Evolutionary conservation across 1,284 basidiomycete genomes (phyloP), one percentile per base, ranked within the genome.

Genomic region (Kalmanozyma brasiliensis): DNA sequence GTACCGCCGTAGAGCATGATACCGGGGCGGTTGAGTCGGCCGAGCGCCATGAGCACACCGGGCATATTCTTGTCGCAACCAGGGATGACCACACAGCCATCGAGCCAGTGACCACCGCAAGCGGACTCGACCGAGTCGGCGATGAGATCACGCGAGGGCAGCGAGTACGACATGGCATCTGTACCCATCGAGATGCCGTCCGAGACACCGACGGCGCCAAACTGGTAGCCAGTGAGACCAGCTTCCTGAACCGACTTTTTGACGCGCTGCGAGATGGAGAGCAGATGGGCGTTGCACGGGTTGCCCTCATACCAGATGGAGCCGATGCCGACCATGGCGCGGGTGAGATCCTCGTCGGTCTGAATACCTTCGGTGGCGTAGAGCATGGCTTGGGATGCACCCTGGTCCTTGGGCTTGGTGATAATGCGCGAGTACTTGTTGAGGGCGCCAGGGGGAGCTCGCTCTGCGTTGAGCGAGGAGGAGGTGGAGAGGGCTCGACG

Each of bases 41-140:
- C 79, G 14, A 81, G 75, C 3, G 78, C 80, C 73, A 82, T 82
- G 10, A 82, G 63, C 6, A 81, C 79, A 67, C 80, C 80, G 23
- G 80, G 80, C 80, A 82, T 82, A 63, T 82, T 82, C 65, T 82
- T 82, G 69, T 82, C 80, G 49, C 80, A 82, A 29, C 79, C 79
- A 9, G 80, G 80, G 24, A 82, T 75, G 8, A 73, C 73, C 35
- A 82, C 79, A 32, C 49, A 55, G 14, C 79, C 80, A 35, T 82
- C 80, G 41, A 81, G 76, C 79, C 79, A 82, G 56, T 82, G 80
- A 14, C 78, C 80, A 46, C 78, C 78, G 43, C 73, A 70, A 14
- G 76, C 79, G 33, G 65, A 71, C 48, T 82, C 80, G 44, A 82
- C 79, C 35, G 70, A 74, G 59, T 82, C 80, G 20, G 80, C 80